These are phyloP conservation scores for Primulina huaijiensis DNA, from an alignment of 257 asterid species.

Conservation along the genomic window DNA sequence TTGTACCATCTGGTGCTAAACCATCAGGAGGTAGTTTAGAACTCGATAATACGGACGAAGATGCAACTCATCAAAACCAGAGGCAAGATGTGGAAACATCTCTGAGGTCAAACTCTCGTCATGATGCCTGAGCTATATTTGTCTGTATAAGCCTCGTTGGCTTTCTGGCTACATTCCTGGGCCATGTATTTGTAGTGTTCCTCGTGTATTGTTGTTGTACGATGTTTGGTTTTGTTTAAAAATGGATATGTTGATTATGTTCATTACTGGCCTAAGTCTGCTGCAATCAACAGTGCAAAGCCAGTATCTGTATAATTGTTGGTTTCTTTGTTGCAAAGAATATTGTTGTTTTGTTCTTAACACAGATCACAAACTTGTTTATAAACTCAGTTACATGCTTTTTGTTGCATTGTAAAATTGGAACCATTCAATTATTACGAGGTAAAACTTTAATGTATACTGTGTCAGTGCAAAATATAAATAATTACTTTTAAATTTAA, in stretches of 20 bases:
- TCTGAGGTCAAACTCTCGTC: slow-evolving; percentile 29
- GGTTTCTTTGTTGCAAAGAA: not conserved
- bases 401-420: too few relatives aligned
- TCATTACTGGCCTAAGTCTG: not conserved
- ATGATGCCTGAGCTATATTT: slow-evolving; percentile 25
- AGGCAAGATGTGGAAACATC: slow-evolving; percentile 37
- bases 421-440: too few relatives aligned
- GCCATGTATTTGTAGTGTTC: slow-evolving; percentile 11
- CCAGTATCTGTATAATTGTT: too few relatives aligned
- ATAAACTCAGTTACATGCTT: too few relatives aligned
- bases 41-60: slow-evolving; percentile 42
- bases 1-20: slow-evolving; percentile 54
- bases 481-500: too few relatives aligned
- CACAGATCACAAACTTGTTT: too few relatives aligned
- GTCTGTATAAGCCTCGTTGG: not conserved
- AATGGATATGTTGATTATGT: slow-evolving; percentile 1
- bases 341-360: too few relatives aligned
- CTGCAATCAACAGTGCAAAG: not conserved
- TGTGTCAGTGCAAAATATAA: too few relatives aligned
- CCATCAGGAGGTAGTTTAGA: slow-evolving; percentile 66
- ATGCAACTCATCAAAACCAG: slow-evolving; percentile 33
- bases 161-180: slow-evolving; percentile 15
- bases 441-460: too few relatives aligned
- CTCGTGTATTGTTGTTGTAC: slow-evolving; percentile 27
- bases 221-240: slow-evolving; percentile 22